phyloP scores from a whole-genome alignment of 2,329 filamentous ascomycete species.

The Trichoderma koningii region DNA sequence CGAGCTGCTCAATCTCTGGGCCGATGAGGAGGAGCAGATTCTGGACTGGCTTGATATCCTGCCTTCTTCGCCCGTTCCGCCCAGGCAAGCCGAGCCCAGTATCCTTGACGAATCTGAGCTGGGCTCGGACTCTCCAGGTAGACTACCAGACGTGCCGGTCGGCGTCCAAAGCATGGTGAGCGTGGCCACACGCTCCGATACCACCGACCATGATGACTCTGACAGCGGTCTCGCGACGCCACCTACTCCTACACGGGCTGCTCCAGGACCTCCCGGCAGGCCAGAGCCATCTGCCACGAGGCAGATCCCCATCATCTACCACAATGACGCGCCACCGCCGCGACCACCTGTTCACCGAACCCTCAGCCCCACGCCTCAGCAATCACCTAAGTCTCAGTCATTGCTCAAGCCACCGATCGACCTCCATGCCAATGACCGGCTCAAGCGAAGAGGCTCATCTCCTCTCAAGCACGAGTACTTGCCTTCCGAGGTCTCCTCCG shows the following conservation, averaged over 20 bases:
- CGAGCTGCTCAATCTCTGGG: conserved; percentile 76
- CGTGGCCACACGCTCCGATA: conserved; percentile 32
- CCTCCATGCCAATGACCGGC: conserved; percentile 44
- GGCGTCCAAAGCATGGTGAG: conserved; percentile 36
- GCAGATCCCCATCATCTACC: conserved; percentile 30
- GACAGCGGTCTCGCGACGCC: conserved; percentile 31
- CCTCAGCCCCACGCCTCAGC: conserved; percentile 43
- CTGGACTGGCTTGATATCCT: conserved; percentile 88
- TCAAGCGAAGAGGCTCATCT: conserved; percentile 78
- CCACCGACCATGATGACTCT: conserved; percentile 28
- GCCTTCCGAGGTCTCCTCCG: conserved; percentile 71
- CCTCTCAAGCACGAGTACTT: conserved; percentile 97
- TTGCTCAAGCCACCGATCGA: conserved; percentile 42
- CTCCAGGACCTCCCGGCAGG: conserved; percentile 36
- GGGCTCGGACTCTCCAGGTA: conserved; percentile 31
- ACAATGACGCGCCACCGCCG: conserved; percentile 59
- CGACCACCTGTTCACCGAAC: conserved; percentile 55
- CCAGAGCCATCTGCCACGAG: conserved; percentile 43
- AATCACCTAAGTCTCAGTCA: conserved; percentile 31
- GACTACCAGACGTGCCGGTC: conserved; percentile 38
- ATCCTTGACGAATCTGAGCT: conserved; percentile 37
- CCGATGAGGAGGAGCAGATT: conserved; percentile 75
- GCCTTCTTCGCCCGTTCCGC: conserved; percentile 53
- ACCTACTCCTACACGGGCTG: conserved; percentile 29
- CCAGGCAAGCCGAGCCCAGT: conserved; percentile 42